These are phyloP conservation scores for Mucor indicus DNA, from an alignment of 371 early-diverging fungal species.

Conservation along the genomic window DNA sequence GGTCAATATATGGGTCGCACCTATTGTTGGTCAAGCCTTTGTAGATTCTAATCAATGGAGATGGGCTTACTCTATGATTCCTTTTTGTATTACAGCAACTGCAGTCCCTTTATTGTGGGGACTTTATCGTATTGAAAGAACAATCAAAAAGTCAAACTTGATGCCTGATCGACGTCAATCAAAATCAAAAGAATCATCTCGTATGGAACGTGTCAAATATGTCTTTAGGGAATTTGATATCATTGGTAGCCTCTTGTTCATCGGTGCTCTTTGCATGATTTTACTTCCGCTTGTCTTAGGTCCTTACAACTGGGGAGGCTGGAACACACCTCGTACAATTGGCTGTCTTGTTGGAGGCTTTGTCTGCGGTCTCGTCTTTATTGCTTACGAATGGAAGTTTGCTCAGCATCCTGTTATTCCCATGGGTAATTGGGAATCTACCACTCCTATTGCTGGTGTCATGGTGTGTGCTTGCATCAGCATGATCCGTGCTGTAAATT, in stretches of 20 bases:
- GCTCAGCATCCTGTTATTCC: slow-evolving; percentile 47
- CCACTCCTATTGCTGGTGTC: slow-evolving; percentile 44
- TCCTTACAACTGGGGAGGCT: slow-evolving; percentile 36
- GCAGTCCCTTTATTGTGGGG: slow-evolving; percentile 19
- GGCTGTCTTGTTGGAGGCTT: slow-evolving; percentile 25
- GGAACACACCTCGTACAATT: slow-evolving; percentile 24
- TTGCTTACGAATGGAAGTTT: slow-evolving; percentile 38
- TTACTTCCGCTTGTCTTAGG: slow-evolving; percentile 47
- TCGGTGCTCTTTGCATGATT: slow-evolving; percentile 36
- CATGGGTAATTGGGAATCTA: slow-evolving; percentile 37
- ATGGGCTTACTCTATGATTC: slow-evolving; percentile 27
- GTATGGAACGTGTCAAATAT: slow-evolving; percentile 16
- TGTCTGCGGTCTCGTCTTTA: slow-evolving; percentile 24
- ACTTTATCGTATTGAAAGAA: slow-evolving; percentile 15
- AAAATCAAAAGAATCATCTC: background rate
- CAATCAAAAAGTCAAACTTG: slow-evolving; percentile 12
- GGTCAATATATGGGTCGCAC: slow-evolving; percentile 27
- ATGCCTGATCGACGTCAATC: slow-evolving; percentile 5
- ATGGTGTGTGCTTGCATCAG: slow-evolving; percentile 36
- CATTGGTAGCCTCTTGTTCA: slow-evolving; percentile 39
- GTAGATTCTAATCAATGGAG: slow-evolving; percentile 18
- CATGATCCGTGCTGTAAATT: slow-evolving; percentile 37
- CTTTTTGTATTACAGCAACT: slow-evolving; percentile 16
- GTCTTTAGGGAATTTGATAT: slow-evolving; percentile 40
- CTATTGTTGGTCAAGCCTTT: slow-evolving; percentile 27